A percentile compares a stretch with the other conserved stretches of the same genome.
Evolutionary conservation across 192 early-diverging fungal species (phyloP).

Genomic region (Entophlyctis luteolus): DNA sequence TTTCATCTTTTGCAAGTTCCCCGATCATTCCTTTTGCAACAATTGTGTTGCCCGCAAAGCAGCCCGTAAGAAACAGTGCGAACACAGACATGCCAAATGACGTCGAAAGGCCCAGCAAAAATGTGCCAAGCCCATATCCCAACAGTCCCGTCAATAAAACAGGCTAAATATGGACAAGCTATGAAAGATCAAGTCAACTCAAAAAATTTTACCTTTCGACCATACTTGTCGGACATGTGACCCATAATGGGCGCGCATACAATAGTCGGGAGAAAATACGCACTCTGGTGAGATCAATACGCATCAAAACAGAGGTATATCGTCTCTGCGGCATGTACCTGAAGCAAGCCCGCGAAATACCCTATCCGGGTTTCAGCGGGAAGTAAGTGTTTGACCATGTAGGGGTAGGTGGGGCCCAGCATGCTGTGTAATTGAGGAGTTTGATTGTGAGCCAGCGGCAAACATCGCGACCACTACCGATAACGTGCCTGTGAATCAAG

Average conservation of each 20-base stretch:
- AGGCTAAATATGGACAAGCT: conserved; percentile 10
- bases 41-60: conserved; percentile 32
- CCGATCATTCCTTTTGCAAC: conserved; percentile 49
- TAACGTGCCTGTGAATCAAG: no score
- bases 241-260: conserved; percentile 42
- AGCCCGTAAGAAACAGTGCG: conserved; percentile 31
- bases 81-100: conserved; percentile 22
- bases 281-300: background rate
- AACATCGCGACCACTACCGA: no score
- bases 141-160: conserved; percentile 31
- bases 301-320: background rate
- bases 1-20: conserved; percentile 34
- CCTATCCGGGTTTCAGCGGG: conserved; percentile 25
- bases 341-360: conserved; percentile 37
- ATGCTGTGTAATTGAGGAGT: no score
- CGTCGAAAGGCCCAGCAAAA: conserved; percentile 36
- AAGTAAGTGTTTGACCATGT: conserved; percentile 35
- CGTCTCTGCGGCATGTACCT: no score
- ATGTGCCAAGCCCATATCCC: conserved; percentile 34
- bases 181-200: background rate
- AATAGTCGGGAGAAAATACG: conserved; percentile 40
- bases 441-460: no score
- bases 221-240: conserved; percentile 30
- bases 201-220: conserved; percentile 23
- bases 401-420: conserved; percentile 41